Evolutionary conservation across 2,329 filamentous ascomycete species (phyloP), one percentile per base, ranked within the genome.

Genomic region (Beauveria varroae): DNA sequence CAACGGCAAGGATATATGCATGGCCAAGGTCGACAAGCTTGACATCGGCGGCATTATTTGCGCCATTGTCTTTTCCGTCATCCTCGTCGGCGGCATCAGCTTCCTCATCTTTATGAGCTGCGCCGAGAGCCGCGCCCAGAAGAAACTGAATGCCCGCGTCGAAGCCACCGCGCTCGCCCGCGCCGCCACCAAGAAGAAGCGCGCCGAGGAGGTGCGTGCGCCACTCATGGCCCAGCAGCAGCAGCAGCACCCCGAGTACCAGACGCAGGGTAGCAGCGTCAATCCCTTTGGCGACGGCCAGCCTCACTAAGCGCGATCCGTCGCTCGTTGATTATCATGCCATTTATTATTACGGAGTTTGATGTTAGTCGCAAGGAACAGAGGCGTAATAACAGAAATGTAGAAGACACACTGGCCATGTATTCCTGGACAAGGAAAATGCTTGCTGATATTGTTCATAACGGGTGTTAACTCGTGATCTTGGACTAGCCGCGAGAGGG

Each of bases 111-210:
- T 79, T 74, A 73, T 79, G 65, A 84, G 80, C 78, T 80, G 77
- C 75, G 73, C 74, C 64, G 81, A 85, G 65, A 74, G 77, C 66
- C 71, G 70, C 69, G 65, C 74, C 66, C 75, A 81, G 67, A 76
- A 75, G 69, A 72, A 74, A 52, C 70, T 76, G 40, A 71, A 70
- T 59, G 77, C 76, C 62, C 76, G 77, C 65, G 75, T 76, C 62
- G 81, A 84, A 72, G 79, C 79, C 50, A 76, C 76, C n/a, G 76
- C 76, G 28, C 77, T 80, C 56, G 79, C 78, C 54, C 78, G 78
- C 69, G 78, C 78, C 67, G 75, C 78, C 55, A 76, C 74, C 63
- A 77, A 74, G 71, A 77, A 77, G 72, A 71, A 75, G 68, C 71
- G 74, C 54, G 70, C 71, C 54, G 69, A 68, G 34, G 70, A 70